phyloP scores from a whole-genome alignment of 331 rosid species.

The Acacia concinna region DNA sequence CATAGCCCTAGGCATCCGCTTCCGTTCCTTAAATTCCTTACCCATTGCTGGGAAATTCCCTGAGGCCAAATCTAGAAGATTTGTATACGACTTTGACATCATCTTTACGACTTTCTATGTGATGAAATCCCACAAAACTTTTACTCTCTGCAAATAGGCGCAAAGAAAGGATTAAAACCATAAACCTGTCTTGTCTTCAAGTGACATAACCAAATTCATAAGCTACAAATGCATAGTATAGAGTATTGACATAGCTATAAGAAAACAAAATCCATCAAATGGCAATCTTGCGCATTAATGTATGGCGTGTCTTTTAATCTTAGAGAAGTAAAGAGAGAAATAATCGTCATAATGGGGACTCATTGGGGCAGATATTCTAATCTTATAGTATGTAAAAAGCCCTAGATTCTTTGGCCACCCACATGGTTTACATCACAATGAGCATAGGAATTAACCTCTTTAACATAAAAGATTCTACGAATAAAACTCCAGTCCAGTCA shows the following conservation, averaged over 20 bases:
- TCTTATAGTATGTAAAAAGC: slow-evolving; percentile 27
- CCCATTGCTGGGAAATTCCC: slow-evolving; percentile 57
- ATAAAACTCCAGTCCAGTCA: neutral
- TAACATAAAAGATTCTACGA: neutral
- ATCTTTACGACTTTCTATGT: slow-evolving; percentile 26
- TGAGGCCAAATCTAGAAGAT: slow-evolving; percentile 62
- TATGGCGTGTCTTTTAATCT: neutral
- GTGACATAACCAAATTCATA: slow-evolving; percentile 2
- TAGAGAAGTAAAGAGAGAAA: neutral
- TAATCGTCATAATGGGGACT: neutral
- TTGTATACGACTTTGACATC: slow-evolving; percentile 60
- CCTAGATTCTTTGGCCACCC: slow-evolving; percentile 21
- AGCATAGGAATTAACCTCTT: neutral
- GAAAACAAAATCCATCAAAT: slow-evolving; percentile 19
- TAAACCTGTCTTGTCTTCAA: neutral
- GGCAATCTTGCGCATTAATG: neutral
- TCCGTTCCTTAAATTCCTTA: slow-evolving; percentile 28
- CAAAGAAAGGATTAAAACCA: slow-evolving; percentile 3
- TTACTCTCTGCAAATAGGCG: neutral
- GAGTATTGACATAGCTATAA: slow-evolving; percentile 38
- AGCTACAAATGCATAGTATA: slow-evolving; percentile 10
- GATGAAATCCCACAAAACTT: slow-evolving; percentile 12
- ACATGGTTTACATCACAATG: slow-evolving; percentile 5
- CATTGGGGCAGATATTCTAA: slow-evolving; percentile 15
- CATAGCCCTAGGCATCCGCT: slow-evolving; percentile 50